Evolutionary conservation across 495 filamentous ascomycete species (phyloP).

Genomic region (Tuber calosporum): DNA sequence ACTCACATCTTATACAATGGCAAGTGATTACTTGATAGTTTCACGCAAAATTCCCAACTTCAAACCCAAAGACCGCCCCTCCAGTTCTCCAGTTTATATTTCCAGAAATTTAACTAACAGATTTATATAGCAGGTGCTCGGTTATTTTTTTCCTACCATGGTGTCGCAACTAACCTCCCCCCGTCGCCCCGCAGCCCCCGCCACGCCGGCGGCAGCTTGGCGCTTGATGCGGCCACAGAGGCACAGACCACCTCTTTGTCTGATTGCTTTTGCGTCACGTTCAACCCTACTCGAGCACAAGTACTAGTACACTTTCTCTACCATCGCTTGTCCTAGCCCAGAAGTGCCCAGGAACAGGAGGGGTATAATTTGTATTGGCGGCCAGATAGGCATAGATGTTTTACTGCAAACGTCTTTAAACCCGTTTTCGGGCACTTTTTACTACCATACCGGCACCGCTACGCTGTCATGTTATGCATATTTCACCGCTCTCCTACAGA

Average conservation of each 20-base stretch:
- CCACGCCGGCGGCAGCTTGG: background rate
- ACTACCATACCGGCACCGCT: background rate
- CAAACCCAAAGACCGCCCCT: background rate
- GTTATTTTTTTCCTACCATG: no score
- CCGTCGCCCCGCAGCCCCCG: background rate
- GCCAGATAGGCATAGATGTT: background rate
- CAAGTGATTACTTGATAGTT: no score
- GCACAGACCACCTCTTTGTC: background rate
- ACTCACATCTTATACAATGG: background rate
- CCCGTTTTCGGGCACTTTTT: background rate
- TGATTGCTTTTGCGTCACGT: background rate
- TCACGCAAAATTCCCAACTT: background rate
- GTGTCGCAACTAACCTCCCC: background rate
- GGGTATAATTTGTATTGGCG: background rate
- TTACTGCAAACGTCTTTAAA: background rate
- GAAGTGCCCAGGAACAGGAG: background rate
- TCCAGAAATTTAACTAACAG: background rate
- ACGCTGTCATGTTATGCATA: background rate
- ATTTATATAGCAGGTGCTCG: background rate
- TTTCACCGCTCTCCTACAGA: background rate
- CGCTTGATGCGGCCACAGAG: background rate
- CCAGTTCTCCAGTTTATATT: background rate
- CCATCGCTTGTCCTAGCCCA: background rate
- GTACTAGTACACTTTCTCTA: no score
- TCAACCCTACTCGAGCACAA: no score